Base-by-base conservation (phyloP, 306 rosid genomes). In the Cercis canadensis region DNA sequence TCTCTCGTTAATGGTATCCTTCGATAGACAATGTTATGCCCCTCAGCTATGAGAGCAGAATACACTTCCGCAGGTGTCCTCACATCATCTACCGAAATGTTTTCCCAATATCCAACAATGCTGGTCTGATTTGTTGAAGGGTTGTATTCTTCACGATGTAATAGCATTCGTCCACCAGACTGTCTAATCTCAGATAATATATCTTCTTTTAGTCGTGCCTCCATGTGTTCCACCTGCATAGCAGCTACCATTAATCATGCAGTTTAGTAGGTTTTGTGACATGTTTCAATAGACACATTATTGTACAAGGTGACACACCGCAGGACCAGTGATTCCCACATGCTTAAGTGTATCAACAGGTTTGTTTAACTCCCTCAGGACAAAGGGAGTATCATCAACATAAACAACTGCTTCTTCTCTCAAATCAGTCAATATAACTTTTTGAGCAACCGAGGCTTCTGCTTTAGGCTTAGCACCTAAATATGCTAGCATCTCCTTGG, bases 211-310 rank as follows among this genome's bases (percentile, higher is more conserved):
- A 92, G 69, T 32, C 96, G 82, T 36, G 80, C 82, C 69, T 92
- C 96, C 93, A 92, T 84, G 92, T 92, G 92, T 77, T 92, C 96
- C 77, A 89, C 97, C 97, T 92, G 85, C 81, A 86, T 60, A 62
- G 41, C 15, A 39, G 72, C 67, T 65, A 75, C 56, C 70, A 62
- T 72, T 67, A 79, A 65, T 51, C 55, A 61, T 67, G 60, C 43
- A 82, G 59, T 46, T 67, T 13, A 49, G 7, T 33, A 44, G 50
- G 73, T 75, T 62, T 57, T 36, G 65, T 52, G 45, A 73, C 62
- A 70, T 62, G 74, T 50, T 57, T 65, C 70, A 36, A 74, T 61
- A 63, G 69, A 76, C 62, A 52, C 47, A 54, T 24, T 59, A 47
- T 49, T 54, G 65, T 73, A 51, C 29, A 80, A 16, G 67, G 78